Percentiles rank a stretch among this genome's conserved stretches.
These are phyloP conservation scores for Vitis cinerea DNA, from an alignment of 164 flowering plant genomes.

Conservation along the genomic window DNA sequence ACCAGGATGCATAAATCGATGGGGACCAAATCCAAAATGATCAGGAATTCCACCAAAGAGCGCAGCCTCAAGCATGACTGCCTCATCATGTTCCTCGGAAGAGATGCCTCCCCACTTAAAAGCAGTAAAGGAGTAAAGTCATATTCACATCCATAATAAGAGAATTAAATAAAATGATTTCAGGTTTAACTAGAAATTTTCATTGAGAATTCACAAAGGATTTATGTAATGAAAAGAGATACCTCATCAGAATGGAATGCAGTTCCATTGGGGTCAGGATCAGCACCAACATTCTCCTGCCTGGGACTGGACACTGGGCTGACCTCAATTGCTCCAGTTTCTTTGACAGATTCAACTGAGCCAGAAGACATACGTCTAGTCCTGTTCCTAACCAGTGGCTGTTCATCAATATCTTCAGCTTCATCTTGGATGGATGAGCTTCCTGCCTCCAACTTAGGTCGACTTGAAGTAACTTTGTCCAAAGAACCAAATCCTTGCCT, in stretches of 20 bases:
- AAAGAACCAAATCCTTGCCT: slow-evolving; percentile 33
- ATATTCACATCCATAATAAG: background rate
- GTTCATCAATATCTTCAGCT: slow-evolving; percentile 66
- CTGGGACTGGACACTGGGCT: slow-evolving; percentile 56
- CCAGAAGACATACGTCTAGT: slow-evolving; percentile 45
- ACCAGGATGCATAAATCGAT: slow-evolving; percentile 41
- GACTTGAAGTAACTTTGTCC: slow-evolving; percentile 23
- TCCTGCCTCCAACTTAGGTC: slow-evolving; percentile 49
- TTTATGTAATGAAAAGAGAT: background rate
- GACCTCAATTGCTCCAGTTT: slow-evolving; percentile 34
- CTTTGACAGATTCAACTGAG: slow-evolving; percentile 36
- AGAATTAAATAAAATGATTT: background rate
- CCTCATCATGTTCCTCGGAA: slow-evolving; percentile 96
- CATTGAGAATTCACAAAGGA: background rate
- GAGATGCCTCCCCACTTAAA: slow-evolving; percentile 96
- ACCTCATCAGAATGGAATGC: slow-evolving; percentile 72
- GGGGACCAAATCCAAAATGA: slow-evolving; percentile 51
- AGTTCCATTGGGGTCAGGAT: slow-evolving; percentile 36
- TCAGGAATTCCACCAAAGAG: slow-evolving; percentile 94
- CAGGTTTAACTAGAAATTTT: background rate
- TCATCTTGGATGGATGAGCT: slow-evolving; percentile 61
- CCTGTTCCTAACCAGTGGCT: slow-evolving; percentile 65
- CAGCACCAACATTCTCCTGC: slow-evolving; percentile 19
- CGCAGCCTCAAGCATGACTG: slow-evolving; percentile 99
- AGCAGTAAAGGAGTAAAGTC: slow-evolving; percentile 3